Evolutionary conservation across 140 eudicot genomes (phyloP).

Genomic region (Senecio squalidus): DNA sequence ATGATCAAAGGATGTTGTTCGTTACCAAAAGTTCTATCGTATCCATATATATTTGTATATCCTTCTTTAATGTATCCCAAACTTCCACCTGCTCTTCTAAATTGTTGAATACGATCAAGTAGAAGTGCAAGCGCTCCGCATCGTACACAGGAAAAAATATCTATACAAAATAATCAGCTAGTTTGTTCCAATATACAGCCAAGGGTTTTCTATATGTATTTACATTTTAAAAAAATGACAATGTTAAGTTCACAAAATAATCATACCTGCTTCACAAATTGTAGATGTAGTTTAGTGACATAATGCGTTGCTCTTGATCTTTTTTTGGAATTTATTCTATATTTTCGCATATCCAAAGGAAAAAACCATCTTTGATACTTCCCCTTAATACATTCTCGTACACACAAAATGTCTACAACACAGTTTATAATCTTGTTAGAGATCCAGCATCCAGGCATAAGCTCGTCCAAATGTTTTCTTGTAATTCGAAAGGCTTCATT

Average conservation of each 20-base stretch:
- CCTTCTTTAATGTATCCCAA: neutral
- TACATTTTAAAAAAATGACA: neutral
- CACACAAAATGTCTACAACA: neutral
- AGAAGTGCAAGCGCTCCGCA: neutral
- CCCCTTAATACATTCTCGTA: neutral
- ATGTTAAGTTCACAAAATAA: neutral
- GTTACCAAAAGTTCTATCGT: neutral
- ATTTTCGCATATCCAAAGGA: neutral
- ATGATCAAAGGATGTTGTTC: neutral
- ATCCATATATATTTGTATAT: neutral
- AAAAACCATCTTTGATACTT: neutral
- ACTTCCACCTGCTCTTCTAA: neutral
- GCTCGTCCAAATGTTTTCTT: neutral
- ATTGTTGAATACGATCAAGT: slow-evolving; percentile 6
- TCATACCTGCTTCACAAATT: slow-evolving; percentile 3
- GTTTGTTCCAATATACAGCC: slow-evolving; percentile 18
- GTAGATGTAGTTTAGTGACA: neutral
- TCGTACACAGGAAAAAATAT: neutral
- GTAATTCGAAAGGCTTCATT: neutral
- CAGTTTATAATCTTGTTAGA: neutral
- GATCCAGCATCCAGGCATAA: neutral
- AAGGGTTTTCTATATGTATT: slow-evolving; percentile 6
- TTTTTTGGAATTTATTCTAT: neutral
- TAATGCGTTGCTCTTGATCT: neutral
- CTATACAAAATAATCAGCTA: neutral